Conservation (phyloP, 148 eudicot species). For the Silene uniflora region DNA sequence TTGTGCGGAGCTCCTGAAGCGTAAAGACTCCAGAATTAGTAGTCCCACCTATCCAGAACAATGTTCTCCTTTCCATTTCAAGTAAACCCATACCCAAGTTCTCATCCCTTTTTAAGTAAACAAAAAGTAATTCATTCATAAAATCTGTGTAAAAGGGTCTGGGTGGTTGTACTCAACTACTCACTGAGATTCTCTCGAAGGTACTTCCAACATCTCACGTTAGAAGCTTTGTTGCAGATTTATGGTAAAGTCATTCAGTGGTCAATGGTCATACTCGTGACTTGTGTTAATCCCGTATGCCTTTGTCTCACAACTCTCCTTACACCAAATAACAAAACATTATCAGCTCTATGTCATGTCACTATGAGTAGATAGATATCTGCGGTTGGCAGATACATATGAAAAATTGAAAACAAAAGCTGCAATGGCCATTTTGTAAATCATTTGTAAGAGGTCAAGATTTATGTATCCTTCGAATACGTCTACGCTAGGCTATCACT, state of each 20-base stretch:
- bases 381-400: not conserved
- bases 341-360: not conserved
- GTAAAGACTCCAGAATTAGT: not conserved
- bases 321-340: no score
- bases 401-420: not conserved
- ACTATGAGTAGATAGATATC: not conserved
- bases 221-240: not conserved
- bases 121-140: no score
- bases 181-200: not conserved
- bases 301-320: no score
- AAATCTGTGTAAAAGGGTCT: not conserved
- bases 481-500: not conserved
- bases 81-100: no score
- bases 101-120: no score
- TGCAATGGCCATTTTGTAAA: not conserved
- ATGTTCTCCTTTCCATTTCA: no score
- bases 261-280: no score
- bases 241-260: no score
- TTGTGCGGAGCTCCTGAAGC: not conserved
- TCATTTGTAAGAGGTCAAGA: not conserved
- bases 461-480: not conserved
- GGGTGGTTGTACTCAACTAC: no score
- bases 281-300: no score
- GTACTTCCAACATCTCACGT: not conserved
- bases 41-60: no score